Evolutionary conservation across 768 basidiomycete species (phyloP).

Genomic region (Leccinum incarnatum): DNA sequence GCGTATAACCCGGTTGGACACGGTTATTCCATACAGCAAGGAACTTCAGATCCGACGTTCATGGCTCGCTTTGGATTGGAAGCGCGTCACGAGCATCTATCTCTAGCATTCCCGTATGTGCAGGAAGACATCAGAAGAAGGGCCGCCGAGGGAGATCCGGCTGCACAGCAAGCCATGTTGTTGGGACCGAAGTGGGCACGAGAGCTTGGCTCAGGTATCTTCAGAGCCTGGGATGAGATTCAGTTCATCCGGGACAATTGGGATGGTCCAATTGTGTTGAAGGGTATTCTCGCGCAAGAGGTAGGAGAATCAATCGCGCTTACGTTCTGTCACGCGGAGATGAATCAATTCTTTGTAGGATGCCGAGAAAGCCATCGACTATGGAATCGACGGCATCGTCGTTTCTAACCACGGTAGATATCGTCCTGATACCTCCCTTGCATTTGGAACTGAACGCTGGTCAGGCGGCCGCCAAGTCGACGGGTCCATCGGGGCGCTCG

Average conservation of each 20-base stretch:
- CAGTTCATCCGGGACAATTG: slow-evolving; percentile 43
- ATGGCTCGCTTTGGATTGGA: slow-evolving; percentile 36
- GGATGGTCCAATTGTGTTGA: slow-evolving; percentile 48
- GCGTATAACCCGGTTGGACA: slow-evolving; percentile 38
- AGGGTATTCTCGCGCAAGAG: slow-evolving; percentile 38
- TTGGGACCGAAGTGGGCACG: slow-evolving; percentile 40
- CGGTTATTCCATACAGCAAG: slow-evolving; percentile 40
- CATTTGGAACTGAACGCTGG: background rate
- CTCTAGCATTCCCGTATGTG: slow-evolving; percentile 36
- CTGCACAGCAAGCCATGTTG: slow-evolving; percentile 23
- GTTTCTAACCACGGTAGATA: slow-evolving; percentile 75
- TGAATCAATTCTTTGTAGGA: slow-evolving; percentile 23
- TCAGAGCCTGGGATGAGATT: slow-evolving; percentile 46
- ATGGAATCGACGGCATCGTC: slow-evolving; percentile 68
- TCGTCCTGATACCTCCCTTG: background rate
- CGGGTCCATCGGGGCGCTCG: slow-evolving; percentile 71
- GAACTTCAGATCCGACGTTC: slow-evolving; percentile 46
- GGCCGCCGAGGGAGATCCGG: slow-evolving; percentile 31
- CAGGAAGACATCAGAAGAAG: slow-evolving; percentile 26
- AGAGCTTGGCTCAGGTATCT: slow-evolving; percentile 39
- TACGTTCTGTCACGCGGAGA: background rate
- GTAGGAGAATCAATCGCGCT: background rate
- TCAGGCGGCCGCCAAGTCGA: slow-evolving; percentile 75
- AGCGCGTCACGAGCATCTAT: slow-evolving; percentile 27
- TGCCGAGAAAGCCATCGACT: slow-evolving; percentile 57